Evolutionary conservation across 2,329 filamentous ascomycete species (phyloP).

Genomic region (Ophiostoma quercus): DNA sequence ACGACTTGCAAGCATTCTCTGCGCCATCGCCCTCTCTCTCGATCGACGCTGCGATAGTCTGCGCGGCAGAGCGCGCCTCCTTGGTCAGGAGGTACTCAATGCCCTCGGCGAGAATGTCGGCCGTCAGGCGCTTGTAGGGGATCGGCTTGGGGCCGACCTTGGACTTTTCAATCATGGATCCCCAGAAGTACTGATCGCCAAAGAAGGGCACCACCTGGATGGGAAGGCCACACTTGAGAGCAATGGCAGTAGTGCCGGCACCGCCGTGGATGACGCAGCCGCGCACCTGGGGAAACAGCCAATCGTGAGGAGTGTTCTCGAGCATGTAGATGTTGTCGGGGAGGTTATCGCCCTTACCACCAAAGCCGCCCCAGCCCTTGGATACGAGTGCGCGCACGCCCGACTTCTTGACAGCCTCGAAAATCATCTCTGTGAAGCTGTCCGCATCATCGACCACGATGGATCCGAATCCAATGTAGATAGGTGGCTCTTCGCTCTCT

Average conservation of each 20-base stretch:
- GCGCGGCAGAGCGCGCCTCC: constrained; percentile 53
- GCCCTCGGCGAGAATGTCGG: constrained; percentile 61
- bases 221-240: constrained; percentile 64
- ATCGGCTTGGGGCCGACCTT: constrained; percentile 62
- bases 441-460: constrained; percentile 71
- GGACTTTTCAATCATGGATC: constrained; percentile 58
- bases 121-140: constrained; percentile 61
- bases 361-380: constrained; percentile 70
- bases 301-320: constrained; percentile 70
- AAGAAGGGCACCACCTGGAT: constrained; percentile 78
- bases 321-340: constrained; percentile 66
- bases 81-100: constrained; percentile 63
- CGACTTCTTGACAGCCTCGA: constrained; percentile 59
- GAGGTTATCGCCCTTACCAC: constrained; percentile 45
- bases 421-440: constrained; percentile 63
- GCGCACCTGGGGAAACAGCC: constrained; percentile 63
- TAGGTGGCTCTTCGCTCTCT: constrained; percentile 52
- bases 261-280: constrained; percentile 73
- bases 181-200: constrained; percentile 76
- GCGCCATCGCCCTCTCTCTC: constrained; percentile 62
- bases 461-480: constrained; percentile 72
- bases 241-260: constrained; percentile 70
- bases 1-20: constrained; percentile 61
- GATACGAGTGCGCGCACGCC: constrained; percentile 68
- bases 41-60: constrained; percentile 57